Percentiles rank a stretch among this genome's conserved stretches.
phyloP scores from a whole-genome alignment of 164 flowering plant genomes.

The Liriodendron chinense region DNA sequence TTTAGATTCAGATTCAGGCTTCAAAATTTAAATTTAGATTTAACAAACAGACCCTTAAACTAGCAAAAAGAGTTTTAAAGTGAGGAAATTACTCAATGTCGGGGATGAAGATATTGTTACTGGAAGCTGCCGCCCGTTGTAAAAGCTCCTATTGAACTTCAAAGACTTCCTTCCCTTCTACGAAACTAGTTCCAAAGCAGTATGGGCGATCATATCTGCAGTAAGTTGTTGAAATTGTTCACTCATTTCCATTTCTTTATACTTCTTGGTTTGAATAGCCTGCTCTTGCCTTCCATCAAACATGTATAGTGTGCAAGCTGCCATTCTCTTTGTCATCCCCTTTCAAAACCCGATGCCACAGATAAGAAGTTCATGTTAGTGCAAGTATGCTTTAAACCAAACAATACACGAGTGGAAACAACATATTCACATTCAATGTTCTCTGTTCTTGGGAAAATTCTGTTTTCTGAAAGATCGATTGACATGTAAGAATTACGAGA shows the following conservation, averaged over 20 bases:
- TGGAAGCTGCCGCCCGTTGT: slow-evolving; percentile 6
- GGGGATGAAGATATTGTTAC: slow-evolving; percentile 20
- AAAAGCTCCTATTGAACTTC: slow-evolving; percentile 26
- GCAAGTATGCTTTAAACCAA: not conserved
- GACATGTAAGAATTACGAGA: not conserved
- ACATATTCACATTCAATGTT: too few species aligned
- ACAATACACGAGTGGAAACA: too few species aligned
- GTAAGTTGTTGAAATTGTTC: slow-evolving; percentile 17
- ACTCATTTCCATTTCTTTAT: slow-evolving; percentile 15
- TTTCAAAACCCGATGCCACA: not conserved
- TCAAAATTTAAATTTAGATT: too few species aligned
- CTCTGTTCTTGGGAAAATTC: not conserved
- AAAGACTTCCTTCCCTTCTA: slow-evolving; percentile 24
- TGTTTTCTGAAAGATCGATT: not conserved
- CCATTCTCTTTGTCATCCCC: slow-evolving; percentile 27
- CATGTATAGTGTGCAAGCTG: slow-evolving; percentile 18
- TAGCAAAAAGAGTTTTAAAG: not conserved
- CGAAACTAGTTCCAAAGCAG: slow-evolving; percentile 30
- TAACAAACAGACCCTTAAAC: too few species aligned
- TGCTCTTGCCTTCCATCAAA: slow-evolving; percentile 20
- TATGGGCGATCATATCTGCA: slow-evolving; percentile 29
- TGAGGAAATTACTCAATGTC: slow-evolving; percentile 17
- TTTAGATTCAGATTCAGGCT: too few species aligned
- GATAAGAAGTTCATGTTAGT: not conserved
- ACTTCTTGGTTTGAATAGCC: not conserved